phyloP scores from a whole-genome alignment of 1,284 basidiomycete species.

The Sanghuangporus weigelae region DNA sequence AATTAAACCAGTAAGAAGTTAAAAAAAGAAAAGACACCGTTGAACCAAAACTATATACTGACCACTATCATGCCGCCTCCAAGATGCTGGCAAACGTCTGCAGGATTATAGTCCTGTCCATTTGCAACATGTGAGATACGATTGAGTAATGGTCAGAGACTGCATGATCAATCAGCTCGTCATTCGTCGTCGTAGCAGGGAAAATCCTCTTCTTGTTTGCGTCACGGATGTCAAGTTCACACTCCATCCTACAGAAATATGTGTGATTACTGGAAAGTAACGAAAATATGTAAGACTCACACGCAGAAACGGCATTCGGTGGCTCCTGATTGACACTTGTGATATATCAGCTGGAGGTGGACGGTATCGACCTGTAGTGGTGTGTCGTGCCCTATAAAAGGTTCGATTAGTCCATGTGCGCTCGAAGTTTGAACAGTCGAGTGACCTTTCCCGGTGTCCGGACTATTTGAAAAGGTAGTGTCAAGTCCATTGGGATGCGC shows the following conservation, averaged over 20 bases:
- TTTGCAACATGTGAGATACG: neutral
- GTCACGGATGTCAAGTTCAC: neutral
- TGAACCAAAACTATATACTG: neutral
- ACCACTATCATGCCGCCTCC: neutral
- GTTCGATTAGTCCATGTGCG: neutral
- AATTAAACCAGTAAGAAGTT: neutral
- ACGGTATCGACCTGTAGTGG: neutral
- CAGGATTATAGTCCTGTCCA: neutral
- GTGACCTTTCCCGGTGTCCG: neutral
- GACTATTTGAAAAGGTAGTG: neutral
- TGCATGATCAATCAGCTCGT: neutral
- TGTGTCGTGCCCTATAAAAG: neutral
- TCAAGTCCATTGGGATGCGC: neutral
- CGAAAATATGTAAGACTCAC: neutral
- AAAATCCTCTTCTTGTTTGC: neutral
- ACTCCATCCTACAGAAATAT: neutral
- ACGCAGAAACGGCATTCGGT: slow-evolving; percentile 6
- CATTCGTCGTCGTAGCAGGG: neutral
- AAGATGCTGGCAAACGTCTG: neutral
- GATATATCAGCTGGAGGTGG: slow-evolving; percentile 5
- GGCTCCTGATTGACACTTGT: neutral
- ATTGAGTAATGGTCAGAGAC: neutral
- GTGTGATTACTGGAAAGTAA: neutral
- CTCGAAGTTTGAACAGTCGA: neutral
- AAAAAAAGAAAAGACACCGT: neutral